Base-by-base conservation (phyloP, 139 green algal species). In the Chlorella sp. region DNA sequence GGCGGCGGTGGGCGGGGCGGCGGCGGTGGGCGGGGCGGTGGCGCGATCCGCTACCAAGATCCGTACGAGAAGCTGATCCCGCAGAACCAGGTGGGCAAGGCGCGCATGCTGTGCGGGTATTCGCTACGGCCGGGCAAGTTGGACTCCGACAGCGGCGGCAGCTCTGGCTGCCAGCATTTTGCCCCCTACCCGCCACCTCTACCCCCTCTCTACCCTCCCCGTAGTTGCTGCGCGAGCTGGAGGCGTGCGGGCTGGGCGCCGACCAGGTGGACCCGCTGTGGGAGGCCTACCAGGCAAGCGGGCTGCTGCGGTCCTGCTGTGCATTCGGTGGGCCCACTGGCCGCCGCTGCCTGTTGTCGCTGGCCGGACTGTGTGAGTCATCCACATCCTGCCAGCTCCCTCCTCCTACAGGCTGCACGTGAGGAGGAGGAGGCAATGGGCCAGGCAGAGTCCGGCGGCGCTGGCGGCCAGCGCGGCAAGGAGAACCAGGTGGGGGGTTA, bases 361-460 rank as follows among this genome's bases (percentile, higher is more conserved):
- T n/a, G n/a, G n/a, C n/a, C n/a, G n/a, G n/a, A n/a, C n/a, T n/a
- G n/a, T n/a, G n/a, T n/a, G n/a, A n/a, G n/a, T n/a, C n/a, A n/a
- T n/a, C n/a, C n/a, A n/a, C n/a, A n/a, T n/a, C n/a, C n/a, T n/a
- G n/a, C n/a, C n/a, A n/a, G n/a, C n/a, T n/a, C 28, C 17, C 28
- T 69, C 17, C 9, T 6, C 60, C 38, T 17, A 17, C 64, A 40
- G 64, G 43, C 48, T 62, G 89, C 88, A 22, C 75, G 92, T 58
- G 88, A 88, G 69, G 86, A 92, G 74, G 86, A 92, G 17, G 87
- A 91, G 73, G 89, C 85, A 11, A 88, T 83, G 43, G 73, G 70
- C 2, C n/a, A 41, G 24, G 30, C 60, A n/a, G 41, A 40, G 41
- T 26, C 30, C 14, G 64, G 36, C 28, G 30, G 58, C 32, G 64